A percentile compares a stretch with the other conserved stretches of the same genome.
Evolutionary conservation across 768 basidiomycete genomes (phyloP).

Genomic region (Collybia sordida): DNA sequence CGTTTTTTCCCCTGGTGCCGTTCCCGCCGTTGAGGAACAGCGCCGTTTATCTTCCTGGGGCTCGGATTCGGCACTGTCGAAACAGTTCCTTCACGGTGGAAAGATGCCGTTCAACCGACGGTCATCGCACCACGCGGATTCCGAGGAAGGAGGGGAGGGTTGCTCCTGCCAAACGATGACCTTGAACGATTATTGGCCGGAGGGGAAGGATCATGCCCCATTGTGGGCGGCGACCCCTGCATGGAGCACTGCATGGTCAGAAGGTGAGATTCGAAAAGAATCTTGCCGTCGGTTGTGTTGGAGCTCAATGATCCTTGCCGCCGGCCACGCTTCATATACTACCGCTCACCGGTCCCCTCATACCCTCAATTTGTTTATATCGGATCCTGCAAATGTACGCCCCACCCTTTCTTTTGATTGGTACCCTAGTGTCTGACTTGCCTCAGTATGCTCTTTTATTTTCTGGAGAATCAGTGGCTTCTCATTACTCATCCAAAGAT

Average conservation of each 20-base stretch:
- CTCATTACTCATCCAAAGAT: conserved; percentile 47
- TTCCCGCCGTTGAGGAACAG: conserved; percentile 39
- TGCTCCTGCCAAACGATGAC: conserved; percentile 53
- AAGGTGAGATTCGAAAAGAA: conserved; percentile 67
- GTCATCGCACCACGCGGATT: not conserved
- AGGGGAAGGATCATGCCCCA: conserved; percentile 52
- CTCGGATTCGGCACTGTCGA: conserved; percentile 15
- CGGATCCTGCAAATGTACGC: conserved; percentile 68
- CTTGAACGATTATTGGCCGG: conserved; percentile 50
- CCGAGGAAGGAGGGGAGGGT: conserved; percentile 17
- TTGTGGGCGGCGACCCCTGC: conserved; percentile 65
- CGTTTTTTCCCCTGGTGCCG: conserved; percentile 46
- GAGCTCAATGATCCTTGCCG: conserved; percentile 64
- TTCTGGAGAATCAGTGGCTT: conserved; percentile 61
- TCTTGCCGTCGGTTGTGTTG: conserved; percentile 73
- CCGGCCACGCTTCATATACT: conserved; percentile 63
- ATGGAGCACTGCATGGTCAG: conserved; percentile 59
- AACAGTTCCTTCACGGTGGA: too few species aligned
- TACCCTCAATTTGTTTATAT: conserved; percentile 52
- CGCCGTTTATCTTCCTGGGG: conserved; percentile 18
- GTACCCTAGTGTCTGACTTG: conserved; percentile 3
- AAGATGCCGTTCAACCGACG: not conserved
- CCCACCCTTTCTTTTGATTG: not conserved
- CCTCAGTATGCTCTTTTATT: conserved; percentile 69
- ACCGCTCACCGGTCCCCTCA: conserved; percentile 36